phyloP scores from a whole-genome alignment of 169 alveolate genomes.

The Perkinsus chesapeaki region DNA sequence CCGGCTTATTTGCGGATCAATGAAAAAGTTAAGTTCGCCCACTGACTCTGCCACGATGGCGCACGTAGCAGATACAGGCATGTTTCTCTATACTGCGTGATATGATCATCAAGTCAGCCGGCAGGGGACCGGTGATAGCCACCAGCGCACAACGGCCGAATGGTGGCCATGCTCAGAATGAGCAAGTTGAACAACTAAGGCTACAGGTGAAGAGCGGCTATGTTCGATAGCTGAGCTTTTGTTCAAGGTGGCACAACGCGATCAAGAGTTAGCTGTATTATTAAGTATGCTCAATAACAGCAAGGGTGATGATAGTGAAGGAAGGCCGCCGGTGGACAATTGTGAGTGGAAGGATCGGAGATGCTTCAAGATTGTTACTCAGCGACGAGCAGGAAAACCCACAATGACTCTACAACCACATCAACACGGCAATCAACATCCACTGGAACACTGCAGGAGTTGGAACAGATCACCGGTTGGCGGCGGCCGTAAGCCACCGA shows the following conservation, averaged over 20 bases:
- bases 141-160: neutral
- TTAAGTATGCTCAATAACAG: conserved; percentile 49
- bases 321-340: neutral
- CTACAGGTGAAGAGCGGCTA: conserved; percentile 23
- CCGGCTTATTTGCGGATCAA: neutral
- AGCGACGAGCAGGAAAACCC: no score
- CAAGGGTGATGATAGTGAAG: conserved; percentile 20
- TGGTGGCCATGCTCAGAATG: conserved; percentile 15
- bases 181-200: conserved; percentile 45
- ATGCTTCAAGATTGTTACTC: no score
- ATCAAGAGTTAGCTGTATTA: conserved; percentile 67
- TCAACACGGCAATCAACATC: neutral
- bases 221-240: neutral
- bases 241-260: conserved; percentile 45
- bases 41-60: neutral
- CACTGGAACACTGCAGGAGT: conserved; percentile 4
- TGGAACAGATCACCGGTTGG: neutral
- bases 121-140: neutral
- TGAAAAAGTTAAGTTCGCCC: neutral
- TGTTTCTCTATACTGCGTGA: neutral
- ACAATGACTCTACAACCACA: no score
- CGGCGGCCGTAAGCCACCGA: neutral
- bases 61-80: neutral
- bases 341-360: no score
- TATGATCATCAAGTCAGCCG: neutral